phyloP scores from a whole-genome alignment of 805 yeast species.

The Barnettozyma vustinii region DNA sequence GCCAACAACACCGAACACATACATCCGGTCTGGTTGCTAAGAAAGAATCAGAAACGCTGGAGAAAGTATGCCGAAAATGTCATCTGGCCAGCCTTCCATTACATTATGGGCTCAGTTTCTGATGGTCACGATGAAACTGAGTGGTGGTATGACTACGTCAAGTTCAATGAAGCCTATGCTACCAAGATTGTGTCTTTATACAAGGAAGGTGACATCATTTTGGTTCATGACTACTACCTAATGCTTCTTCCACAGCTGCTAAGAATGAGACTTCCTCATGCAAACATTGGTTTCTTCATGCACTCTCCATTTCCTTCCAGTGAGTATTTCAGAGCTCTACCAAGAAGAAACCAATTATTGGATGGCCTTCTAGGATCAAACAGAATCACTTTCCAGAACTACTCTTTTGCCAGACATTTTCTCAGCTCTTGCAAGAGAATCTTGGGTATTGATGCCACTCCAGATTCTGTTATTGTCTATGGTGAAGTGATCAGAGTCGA shows the following conservation, averaged over 20 bases:
- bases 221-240: slow-evolving; percentile 94
- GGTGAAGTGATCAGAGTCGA: slow-evolving; percentile 73
- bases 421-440: slow-evolving; percentile 85
- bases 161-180: slow-evolving; percentile 86
- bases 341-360: slow-evolving; percentile 74
- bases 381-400: slow-evolving; percentile 79
- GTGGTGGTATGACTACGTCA: slow-evolving; percentile 88
- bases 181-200: slow-evolving; percentile 68
- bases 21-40: slow-evolving; percentile 85
- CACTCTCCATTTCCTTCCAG: slow-evolving; percentile 96
- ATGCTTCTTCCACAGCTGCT: slow-evolving; percentile 82
- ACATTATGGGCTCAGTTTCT: slow-evolving; percentile 72
- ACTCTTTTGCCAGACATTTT: slow-evolving; percentile 85
- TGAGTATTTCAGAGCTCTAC: slow-evolving; percentile 86
- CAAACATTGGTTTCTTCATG: slow-evolving; percentile 84
- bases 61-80: slow-evolving; percentile 84
- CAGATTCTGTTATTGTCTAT: slow-evolving; percentile 56
- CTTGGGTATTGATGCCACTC: slow-evolving; percentile 56
- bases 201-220: slow-evolving; percentile 82
- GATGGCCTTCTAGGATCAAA: slow-evolving; percentile 93
- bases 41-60: slow-evolving; percentile 80
- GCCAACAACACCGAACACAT: slow-evolving; percentile 46
- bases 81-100: slow-evolving; percentile 93
- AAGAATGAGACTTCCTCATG: slow-evolving; percentile 69
- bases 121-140: slow-evolving; percentile 65